Evolutionary conservation across 2,329 filamentous ascomycete genomes (phyloP), one percentile per base, ranked within the genome.

Genomic region (Apiospora koreana): DNA sequence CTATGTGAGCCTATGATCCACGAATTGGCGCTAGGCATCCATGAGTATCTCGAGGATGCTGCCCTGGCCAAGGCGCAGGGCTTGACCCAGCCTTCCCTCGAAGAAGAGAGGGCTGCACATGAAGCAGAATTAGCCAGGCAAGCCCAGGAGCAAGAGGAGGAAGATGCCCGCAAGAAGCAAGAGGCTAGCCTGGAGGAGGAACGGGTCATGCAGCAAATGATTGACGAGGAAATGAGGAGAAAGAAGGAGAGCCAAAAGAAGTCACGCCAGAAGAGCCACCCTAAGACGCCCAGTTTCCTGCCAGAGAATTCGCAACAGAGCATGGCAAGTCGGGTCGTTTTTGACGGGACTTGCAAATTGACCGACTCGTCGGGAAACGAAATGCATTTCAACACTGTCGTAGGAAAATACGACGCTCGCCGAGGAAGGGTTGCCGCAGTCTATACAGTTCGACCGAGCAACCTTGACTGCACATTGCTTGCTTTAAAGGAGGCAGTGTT

Each of bases 91-190:
- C 94, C 94, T 1, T 97, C 94, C 42, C 85, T 98, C 8, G 94
- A 97, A 77, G 94, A 97, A 76, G 95, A 98, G 80, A 89, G 95
- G 48, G 94, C 93, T 38, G 90, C 90, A 18, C 94, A 97, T 72
- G 93, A 97, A 81, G 92, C 92, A 28, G 89, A 88, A 31, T 85
- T 93, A 38, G 89, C 89, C 64, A 86, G 86, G 76, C 81, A 89
- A 68, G 92, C 87, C 74, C 83, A 83, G 80, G 87, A 86, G 77
- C 85, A 89, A 72, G 85, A 84, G 71, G 83, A 86, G 73, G 84
- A 84, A 65, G 84, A 88, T 67, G 85, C 87, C 50, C 82, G 84
- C 58, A 87, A 86, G 74, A 87, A 84, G 71, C 77, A 85, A 46
- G 84, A 89, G 71, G 89, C 90, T 74, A 86, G 82, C 68, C 85